A percentile compares a stretch with the other conserved stretches of the same genome.
Evolutionary conservation across 1,284 basidiomycete species (phyloP).

Genomic region (Apiotrichum domesticum): DNA sequence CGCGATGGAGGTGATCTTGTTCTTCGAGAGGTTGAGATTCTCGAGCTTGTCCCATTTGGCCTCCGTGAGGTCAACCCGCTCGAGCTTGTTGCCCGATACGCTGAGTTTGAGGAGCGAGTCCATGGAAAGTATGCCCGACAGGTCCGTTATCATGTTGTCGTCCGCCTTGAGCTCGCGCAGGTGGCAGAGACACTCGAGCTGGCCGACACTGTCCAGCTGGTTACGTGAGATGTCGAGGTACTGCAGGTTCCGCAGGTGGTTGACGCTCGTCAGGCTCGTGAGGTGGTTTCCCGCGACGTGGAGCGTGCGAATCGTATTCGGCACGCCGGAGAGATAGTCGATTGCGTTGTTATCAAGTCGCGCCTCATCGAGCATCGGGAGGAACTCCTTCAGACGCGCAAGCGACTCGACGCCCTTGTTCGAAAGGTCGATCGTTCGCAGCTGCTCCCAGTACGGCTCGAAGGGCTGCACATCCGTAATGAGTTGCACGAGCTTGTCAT

Average conservation of each 20-base stretch:
- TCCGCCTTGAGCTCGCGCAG: constrained; percentile 85
- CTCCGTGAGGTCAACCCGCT: constrained; percentile 57
- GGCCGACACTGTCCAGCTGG: constrained; percentile 75
- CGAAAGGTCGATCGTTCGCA: constrained; percentile 71
- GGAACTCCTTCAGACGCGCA: constrained; percentile 85
- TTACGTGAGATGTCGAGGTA: constrained; percentile 87
- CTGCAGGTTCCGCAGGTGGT: constrained; percentile 78
- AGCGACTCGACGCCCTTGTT: constrained; percentile 78
- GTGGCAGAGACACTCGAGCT: constrained; percentile 75
- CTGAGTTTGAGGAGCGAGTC: constrained; percentile 77
- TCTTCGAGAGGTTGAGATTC: constrained; percentile 74
- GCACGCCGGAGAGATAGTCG: constrained; percentile 80
- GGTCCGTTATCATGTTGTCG: constrained; percentile 66
- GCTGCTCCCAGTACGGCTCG: constrained; percentile 86
- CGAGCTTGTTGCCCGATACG: constrained; percentile 68
- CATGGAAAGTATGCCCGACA: constrained; percentile 74
- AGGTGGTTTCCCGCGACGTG: constrained; percentile 76
- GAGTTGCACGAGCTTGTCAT: constrained; percentile 81
- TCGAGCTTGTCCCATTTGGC: constrained; percentile 75
- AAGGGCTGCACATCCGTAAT: constrained; percentile 95
- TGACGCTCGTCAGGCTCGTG: constrained; percentile 80
- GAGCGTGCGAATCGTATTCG: constrained; percentile 68
- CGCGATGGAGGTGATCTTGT: constrained; percentile 58
- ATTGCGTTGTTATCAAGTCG: constrained; percentile 73
- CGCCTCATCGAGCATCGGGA: constrained; percentile 75